Base-by-base conservation (phyloP, 331 rosid genomes). In the Prunus yedoensis region DNA sequence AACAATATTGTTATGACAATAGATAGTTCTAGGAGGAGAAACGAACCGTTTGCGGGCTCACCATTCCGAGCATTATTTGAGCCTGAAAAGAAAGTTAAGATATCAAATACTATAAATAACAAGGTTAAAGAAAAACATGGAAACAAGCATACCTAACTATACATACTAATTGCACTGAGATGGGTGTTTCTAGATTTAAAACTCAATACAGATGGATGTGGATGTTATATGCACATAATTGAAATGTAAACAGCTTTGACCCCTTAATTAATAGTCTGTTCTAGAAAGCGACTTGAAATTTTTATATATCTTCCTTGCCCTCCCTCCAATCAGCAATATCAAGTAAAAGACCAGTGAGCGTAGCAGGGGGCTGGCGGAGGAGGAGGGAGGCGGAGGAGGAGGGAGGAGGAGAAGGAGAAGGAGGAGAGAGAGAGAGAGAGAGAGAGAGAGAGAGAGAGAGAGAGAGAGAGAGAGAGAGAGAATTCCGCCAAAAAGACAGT, bases 51-150 rank as follows among this genome's bases (percentile, higher is more conserved):
- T 89, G 96, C n/a, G 98, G 85, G 60, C 93, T 84, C 88, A 92
- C 99, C 98, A 92, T 87, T 80, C 96, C 96, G 3, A 95, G 98
- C 97, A 95, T 95, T 84, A 95, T 87, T 83, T 95, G 99, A 70
- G 99, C 96, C 99, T 95, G 94, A 84, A 87, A 83, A 74, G 32
- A 62, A 77, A 77, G 32, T 67, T 77, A n/a, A 50, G 35, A 11
- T 21, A 10, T 53, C 38, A 41, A n/a, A 1, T 17, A 9, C 64
- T 47, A 13, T 17, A 32, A 25, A 64, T 15, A 53, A 27, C 2
- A 18, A 7, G 6, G 21, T 6, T 16, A 59, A 20, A 51, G 5
- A 63, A 57, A 59, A 14, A 32, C 30, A 35, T 0, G 35, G 35
- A 18, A n/a, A n/a, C 51, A 35, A 71, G 52, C 30, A 71, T 13